Conservation (phyloP, 164 flowering plant species). For the Santalum album region DNA sequence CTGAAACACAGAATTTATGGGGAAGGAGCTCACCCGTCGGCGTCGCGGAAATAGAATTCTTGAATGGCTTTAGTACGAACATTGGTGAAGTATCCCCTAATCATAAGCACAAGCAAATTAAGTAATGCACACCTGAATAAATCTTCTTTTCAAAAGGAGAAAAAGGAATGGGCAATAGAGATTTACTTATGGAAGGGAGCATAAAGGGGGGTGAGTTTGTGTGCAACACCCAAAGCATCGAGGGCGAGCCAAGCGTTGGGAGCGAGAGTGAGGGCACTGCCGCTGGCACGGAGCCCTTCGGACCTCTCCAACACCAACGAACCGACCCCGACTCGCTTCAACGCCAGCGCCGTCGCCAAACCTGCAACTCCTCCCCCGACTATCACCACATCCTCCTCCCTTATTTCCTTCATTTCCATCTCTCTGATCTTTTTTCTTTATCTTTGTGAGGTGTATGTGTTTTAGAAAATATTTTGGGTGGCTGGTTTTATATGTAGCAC, state of each 20-base stretch:
- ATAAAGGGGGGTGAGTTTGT: slow-evolving; percentile 29
- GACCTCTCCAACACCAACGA: slow-evolving; percentile 23
- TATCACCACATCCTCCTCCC: slow-evolving; percentile 21
- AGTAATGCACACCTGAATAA: neutral
- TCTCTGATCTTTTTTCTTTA: too few species aligned
- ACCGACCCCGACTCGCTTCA: slow-evolving; percentile 14
- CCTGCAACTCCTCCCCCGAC: slow-evolving; percentile 25
- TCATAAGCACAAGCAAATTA: neutral
- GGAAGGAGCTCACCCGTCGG: neutral
- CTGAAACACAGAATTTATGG: neutral
- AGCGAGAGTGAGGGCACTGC: slow-evolving; percentile 14
- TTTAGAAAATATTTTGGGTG: too few species aligned
- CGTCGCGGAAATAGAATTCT: neutral
- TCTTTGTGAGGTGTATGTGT: too few species aligned
- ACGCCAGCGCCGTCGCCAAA: slow-evolving; percentile 21
- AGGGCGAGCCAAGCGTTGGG: slow-evolving; percentile 28
- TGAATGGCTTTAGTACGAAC: slow-evolving; percentile 15
- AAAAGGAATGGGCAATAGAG: neutral
- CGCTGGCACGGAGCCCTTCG: slow-evolving; percentile 17
- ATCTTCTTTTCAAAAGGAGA: neutral
- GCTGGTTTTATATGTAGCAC: too few species aligned
- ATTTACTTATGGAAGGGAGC: slow-evolving; percentile 16
- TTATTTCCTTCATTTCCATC: too few species aligned
- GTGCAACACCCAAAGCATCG: slow-evolving; percentile 26
- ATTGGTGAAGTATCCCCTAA: slow-evolving; percentile 14